Percentiles rank a stretch among this genome's conserved stretches.
These are phyloP conservation scores for Tetraselmis chui DNA, from an alignment of 139 green algal species.

Conservation along the genomic window DNA sequence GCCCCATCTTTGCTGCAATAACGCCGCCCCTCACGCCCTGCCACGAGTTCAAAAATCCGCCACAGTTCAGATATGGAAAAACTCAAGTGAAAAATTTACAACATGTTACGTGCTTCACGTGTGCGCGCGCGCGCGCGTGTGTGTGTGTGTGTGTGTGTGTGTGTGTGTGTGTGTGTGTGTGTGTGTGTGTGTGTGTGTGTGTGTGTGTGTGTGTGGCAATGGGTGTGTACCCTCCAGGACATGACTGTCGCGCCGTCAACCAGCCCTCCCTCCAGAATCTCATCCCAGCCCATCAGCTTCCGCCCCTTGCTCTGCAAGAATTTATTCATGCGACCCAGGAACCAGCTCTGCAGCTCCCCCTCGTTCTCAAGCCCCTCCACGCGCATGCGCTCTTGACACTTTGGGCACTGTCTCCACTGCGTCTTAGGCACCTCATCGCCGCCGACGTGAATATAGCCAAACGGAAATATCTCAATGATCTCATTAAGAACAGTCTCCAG, in stretches of 20 bases:
- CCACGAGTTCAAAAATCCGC: background rate
- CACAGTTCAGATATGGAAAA: no score
- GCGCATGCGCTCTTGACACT: constrained; percentile 38
- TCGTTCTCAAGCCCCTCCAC: constrained; percentile 23
- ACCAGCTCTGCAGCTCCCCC: constrained; percentile 53
- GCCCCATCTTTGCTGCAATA: constrained; percentile 38
- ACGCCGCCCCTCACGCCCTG: constrained; percentile 48
- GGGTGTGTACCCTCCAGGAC: constrained; percentile 56
- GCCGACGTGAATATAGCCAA: constrained; percentile 53
- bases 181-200: no score
- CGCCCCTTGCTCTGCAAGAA: constrained; percentile 28
- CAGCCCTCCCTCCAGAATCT: constrained; percentile 54
- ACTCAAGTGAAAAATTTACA: no score
- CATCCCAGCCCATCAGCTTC: constrained; percentile 60
- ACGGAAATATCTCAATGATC: constrained; percentile 51
- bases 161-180: no score
- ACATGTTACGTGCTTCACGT: no score
- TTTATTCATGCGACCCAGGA: constrained; percentile 34
- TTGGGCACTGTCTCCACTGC: constrained; percentile 31
- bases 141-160: no score
- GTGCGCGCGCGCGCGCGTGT: no score
- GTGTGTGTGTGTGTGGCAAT: no score
- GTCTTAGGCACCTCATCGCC: constrained; percentile 58
- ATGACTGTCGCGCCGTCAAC: constrained; percentile 41
- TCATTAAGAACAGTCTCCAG: constrained; percentile 47